Base-by-base conservation (phyloP, 805 yeast genomes). In the Starmerella davenportii region DNA sequence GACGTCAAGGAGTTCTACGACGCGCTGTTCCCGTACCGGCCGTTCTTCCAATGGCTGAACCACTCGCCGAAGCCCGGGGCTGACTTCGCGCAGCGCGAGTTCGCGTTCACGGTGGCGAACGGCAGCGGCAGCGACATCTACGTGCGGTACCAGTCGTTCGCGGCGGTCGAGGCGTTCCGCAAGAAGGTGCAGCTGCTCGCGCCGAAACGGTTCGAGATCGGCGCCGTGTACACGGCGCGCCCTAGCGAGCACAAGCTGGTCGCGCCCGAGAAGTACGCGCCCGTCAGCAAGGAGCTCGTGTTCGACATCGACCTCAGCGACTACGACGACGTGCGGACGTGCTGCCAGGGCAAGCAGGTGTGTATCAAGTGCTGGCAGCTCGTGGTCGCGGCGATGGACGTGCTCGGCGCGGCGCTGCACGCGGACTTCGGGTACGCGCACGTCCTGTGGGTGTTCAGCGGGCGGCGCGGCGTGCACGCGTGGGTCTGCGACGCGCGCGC, bases 401-500 rank as follows among this genome's bases (percentile, higher is more conserved):
- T 85, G 35, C 61, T 90, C 43, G 80, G 79, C 43, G 53, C 57
- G 1, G 77, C 93, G 0, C 64, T 90, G 38, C 62, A 71, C 38
- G 82, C 81, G 37, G 96, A 87, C 57, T 90, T 90, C 58, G 96
- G 95, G 1, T 85, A 80, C 56, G 62, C 73, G 43, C 76, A 81
- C 57, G 64, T 82, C 53, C 64, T 90, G 36, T 90, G 96, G 96
- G 94, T 87, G 4, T 90, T 81, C 54, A 82, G 95, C 1, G 98
- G 98, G 35, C 78, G 98, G 65, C 79, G 98, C 69, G 98, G 98
- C 58, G 93, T 92, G 14, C 98, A 90, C 65, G 92, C 96, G 52
- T 90, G 98, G 98, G 68, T 90, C 19, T 79, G 93, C 58, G 98
- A 90, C 55, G 59, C 68, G 39, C 63, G 85, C 35, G 95, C 95